Conservation (phyloP, 805 yeast species). For the Debaryomyces prosopidis region DNA sequence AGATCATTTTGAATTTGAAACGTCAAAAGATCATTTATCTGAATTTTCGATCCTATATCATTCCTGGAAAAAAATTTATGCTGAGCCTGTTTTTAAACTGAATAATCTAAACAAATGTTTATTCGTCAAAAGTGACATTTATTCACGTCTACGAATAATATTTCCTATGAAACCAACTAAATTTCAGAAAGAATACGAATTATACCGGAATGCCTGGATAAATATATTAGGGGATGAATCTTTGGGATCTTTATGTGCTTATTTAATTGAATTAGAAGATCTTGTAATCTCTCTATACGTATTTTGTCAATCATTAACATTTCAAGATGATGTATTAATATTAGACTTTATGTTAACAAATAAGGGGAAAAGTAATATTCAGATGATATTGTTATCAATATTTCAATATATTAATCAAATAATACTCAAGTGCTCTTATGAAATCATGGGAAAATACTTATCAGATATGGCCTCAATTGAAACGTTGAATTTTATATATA, state of each 20-base stretch:
- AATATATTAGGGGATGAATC: constrained; percentile 66
- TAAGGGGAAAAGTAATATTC: constrained; percentile 42
- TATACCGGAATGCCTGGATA: constrained; percentile 44
- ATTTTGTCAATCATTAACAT: constrained; percentile 38
- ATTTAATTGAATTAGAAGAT: constrained; percentile 28
- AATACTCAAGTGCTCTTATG: constrained; percentile 10
- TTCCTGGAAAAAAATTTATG: constrained; percentile 11
- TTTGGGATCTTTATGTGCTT: constrained; percentile 46
- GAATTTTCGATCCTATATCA: constrained; percentile 13
- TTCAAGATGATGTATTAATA: constrained; percentile 40
- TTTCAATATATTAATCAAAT: constrained; percentile 26
- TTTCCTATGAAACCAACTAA: constrained; percentile 40
- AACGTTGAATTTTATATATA: constrained; percentile 40
- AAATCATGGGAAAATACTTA: constrained; percentile 38
- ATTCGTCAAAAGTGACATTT: constrained; percentile 34
- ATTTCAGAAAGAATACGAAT: neutral
- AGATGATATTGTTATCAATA: constrained; percentile 31
- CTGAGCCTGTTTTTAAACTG: neutral
- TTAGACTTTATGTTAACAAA: constrained; percentile 52
- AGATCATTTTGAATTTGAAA: neutral
- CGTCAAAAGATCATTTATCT: neutral
- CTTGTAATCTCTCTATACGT: constrained; percentile 43
- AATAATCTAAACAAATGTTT: constrained; percentile 21
- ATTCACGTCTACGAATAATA: constrained; percentile 42
- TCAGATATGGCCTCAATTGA: constrained; percentile 51